phyloP scores from a whole-genome alignment of 345 rosid genomes.

The Pistacia vera region DNA sequence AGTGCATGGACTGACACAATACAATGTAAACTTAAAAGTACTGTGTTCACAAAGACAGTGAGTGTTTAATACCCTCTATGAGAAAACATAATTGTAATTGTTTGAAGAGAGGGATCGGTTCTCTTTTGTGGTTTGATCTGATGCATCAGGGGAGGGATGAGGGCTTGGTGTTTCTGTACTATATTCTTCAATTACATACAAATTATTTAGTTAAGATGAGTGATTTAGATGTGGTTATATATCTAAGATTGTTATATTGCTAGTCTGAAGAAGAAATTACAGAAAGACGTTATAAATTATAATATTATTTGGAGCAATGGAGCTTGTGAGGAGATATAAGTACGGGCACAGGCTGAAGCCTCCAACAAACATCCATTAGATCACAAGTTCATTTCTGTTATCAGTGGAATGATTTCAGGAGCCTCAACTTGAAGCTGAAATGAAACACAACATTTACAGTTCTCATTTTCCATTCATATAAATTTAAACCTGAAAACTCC shows the following conservation, averaged over 20 bases:
- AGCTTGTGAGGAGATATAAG: neutral
- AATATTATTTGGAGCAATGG: neutral
- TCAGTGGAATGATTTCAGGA: neutral
- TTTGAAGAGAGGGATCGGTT: neutral
- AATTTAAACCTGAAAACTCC: no score
- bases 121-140: neutral
- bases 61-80: slow-evolving; percentile 12
- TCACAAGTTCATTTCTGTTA: neutral
- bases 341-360: neutral
- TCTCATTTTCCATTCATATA: neutral
- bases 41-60: slow-evolving; percentile 44
- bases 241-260: slow-evolving; percentile 3
- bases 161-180: slow-evolving; percentile 10
- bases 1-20: slow-evolving; percentile 36
- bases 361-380: neutral
- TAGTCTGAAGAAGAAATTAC: slow-evolving; percentile 5
- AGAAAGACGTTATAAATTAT: neutral
- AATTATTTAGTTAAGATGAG: neutral
- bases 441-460: neutral
- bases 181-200: slow-evolving; percentile 11
- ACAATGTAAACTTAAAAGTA: slow-evolving; percentile 41
- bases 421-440: neutral
- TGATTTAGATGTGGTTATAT: slow-evolving; percentile 14
- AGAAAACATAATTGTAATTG: neutral
- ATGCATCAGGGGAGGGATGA: neutral